Evolutionary conservation across 306 rosid genomes (phyloP).

Genomic region (Fragaria iinumae): DNA sequence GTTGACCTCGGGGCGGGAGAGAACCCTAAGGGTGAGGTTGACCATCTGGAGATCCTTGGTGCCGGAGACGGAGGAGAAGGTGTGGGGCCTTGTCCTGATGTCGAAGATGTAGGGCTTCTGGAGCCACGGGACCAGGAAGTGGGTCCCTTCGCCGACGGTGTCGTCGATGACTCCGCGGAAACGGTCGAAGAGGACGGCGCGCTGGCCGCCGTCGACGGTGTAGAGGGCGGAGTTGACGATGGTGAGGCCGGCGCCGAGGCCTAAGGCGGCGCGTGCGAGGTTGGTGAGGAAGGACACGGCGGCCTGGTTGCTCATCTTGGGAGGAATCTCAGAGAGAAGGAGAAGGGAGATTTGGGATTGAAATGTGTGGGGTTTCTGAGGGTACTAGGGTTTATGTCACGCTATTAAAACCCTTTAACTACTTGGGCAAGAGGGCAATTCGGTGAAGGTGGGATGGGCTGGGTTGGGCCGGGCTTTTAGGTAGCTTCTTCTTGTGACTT

Average conservation of each 20-base stretch:
- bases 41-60: slow-evolving; percentile 97
- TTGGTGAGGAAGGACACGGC: slow-evolving; percentile 60
- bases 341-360: not conserved
- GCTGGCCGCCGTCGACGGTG: slow-evolving; percentile 95
- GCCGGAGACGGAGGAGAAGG: slow-evolving; percentile 83
- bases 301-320: slow-evolving; percentile 74
- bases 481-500: not conserved
- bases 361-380: not conserved
- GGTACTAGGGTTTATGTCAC: not conserved
- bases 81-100: slow-evolving; percentile 83
- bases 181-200: slow-evolving; percentile 91
- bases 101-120: slow-evolving; percentile 93
- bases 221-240: slow-evolving; percentile 58
- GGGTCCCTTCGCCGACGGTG: slow-evolving; percentile 68
- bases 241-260: slow-evolving; percentile 61
- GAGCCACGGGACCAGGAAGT: slow-evolving; percentile 89
- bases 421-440: slow-evolving; percentile 14
- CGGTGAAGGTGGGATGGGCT: too few species aligned
- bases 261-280: slow-evolving; percentile 67
- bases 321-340: not conserved
- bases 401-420: slow-evolving; percentile 19
- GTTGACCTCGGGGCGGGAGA: slow-evolving; percentile 72
- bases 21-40: slow-evolving; percentile 73
- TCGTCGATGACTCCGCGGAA: slow-evolving; percentile 81
- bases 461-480: not conserved